phyloP scores from a whole-genome alignment of 208 protist genomes.

The Porcisia deanei region DNA sequence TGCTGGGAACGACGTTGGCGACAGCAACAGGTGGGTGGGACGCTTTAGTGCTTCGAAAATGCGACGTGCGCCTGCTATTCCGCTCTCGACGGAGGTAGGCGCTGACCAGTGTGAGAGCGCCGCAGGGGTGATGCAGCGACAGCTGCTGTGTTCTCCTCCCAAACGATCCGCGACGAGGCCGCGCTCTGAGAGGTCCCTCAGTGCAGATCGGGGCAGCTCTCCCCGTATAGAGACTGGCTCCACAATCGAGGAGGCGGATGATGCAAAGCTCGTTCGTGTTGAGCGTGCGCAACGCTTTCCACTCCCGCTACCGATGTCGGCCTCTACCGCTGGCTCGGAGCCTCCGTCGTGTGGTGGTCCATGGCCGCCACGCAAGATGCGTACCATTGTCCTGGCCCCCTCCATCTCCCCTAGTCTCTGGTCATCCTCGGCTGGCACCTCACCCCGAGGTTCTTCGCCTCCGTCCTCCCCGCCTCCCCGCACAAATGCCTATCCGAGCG shows the following conservation, averaged over 20 bases:
- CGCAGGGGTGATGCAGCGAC: neutral
- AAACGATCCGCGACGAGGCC: slow-evolving; percentile 24
- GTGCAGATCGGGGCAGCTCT: slow-evolving; percentile 5
- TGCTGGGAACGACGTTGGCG: neutral
- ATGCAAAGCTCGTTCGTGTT: slow-evolving; percentile 15
- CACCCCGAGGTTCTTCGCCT: slow-evolving; percentile 1
- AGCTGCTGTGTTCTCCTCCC: slow-evolving; percentile 12
- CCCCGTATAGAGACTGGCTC: neutral
- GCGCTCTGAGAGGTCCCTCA: slow-evolving; percentile 15
- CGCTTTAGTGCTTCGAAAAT: neutral
- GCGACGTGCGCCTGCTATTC: neutral
- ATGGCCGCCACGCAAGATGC: slow-evolving; percentile 26
- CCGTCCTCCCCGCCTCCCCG: neutral
- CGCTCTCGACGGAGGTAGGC: neutral
- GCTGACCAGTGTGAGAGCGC: neutral
- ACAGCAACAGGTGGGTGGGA: neutral
- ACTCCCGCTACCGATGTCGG: slow-evolving; percentile 6
- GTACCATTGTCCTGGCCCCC: slow-evolving; percentile 30
- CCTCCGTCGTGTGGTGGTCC: slow-evolving; percentile 8
- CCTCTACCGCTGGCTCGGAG: neutral
- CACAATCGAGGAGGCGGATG: neutral
- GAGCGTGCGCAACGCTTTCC: slow-evolving; percentile 22
- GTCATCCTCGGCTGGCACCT: slow-evolving; percentile 11
- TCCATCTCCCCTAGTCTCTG: slow-evolving; percentile 30
- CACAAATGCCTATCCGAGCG: neutral